These are phyloP conservation scores for Solanum hybrid DNA, from an alignment of 305 asterid species.

Conservation along the genomic window DNA sequence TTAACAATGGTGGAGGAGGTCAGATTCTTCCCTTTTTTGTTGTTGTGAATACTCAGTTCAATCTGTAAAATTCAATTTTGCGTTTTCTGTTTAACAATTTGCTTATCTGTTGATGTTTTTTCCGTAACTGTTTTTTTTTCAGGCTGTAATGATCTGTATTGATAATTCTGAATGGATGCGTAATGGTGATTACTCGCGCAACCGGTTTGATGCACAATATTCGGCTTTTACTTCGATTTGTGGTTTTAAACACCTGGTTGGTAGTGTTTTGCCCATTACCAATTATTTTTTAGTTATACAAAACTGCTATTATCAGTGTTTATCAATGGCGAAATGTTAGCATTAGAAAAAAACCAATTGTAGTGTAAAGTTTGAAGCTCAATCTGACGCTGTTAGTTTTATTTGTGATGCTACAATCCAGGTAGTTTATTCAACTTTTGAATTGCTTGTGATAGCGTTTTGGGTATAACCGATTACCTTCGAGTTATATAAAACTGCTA, in stretches of 20 bases:
- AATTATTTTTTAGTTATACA: neutral
- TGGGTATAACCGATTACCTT: neutral
- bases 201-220: constrained; percentile 43
- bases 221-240: neutral
- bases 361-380: constrained; percentile 18
- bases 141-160: constrained; percentile 96
- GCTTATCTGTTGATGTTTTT: neutral
- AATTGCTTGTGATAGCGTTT: neutral
- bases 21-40: neutral
- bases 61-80: neutral
- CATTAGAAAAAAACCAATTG: neutral
- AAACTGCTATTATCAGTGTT: neutral
- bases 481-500: neutral
- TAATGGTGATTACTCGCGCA: constrained; percentile 85
- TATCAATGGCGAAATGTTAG: neutral
- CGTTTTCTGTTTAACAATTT: neutral
- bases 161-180: constrained; percentile 99
- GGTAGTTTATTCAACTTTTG: constrained; percentile 22
- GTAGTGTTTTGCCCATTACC: neutral
- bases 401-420: constrained; percentile 89
- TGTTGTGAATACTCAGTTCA: neutral
- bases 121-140: neutral
- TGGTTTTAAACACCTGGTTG: neutral
- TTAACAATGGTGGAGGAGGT: constrained; percentile 15
- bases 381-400: constrained; percentile 73